Base-by-base conservation (phyloP, 164 flowering plant genomes). In the Dillenia suffruticosa region DNA sequence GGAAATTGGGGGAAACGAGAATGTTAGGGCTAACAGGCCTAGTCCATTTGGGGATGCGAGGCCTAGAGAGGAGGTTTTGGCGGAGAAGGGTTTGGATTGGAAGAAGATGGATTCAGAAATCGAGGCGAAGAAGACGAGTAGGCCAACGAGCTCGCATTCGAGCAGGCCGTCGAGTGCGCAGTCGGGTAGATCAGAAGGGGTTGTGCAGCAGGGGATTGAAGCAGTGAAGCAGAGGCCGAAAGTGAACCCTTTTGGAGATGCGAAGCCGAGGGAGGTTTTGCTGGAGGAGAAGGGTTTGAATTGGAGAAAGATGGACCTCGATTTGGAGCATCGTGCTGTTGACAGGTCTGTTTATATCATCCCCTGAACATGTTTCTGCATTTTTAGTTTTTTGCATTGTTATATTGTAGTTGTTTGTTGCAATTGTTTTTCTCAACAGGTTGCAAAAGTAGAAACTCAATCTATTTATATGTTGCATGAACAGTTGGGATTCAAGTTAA, bases 221-320 rank as follows among this genome's bases (percentile, higher is more conserved):
- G 80, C 52, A 56, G 76, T 54, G 58, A 89, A 76, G 75, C 71
- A 84, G 6, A 76, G 78, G 56, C 90, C 87, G 3, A 90, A 82
- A 70, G 85, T 88, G 67, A 93, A 93, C 60, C 98, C 97, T 2
- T 93, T 93, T 62, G 98, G 97, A n/a, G 92, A 90, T 69, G 97
- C 97, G 1, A 88, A 85, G 81, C 98, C 97, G 16, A 73, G 97
- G 65, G 98, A 92, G 49, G 74, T 88, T 54, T 69, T 85, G 79
- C 72, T 93, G 65, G 73, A 86, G 64, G 83, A 85, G 73, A 77
- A 83, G 53, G 97, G 97, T 24, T 64, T 72, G 73, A 96, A 93
- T 76, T 93, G 96, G 94, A 78, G 96, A 59, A 93, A 93, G 84
- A 84, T 88, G 56, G 98, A 93, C 66, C 57, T 76, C 44, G 92